These are phyloP conservation scores for Anthoceros angustus DNA, from an alignment of 225 moss, liverwort and hornwort genomes.

Conservation along the genomic window DNA sequence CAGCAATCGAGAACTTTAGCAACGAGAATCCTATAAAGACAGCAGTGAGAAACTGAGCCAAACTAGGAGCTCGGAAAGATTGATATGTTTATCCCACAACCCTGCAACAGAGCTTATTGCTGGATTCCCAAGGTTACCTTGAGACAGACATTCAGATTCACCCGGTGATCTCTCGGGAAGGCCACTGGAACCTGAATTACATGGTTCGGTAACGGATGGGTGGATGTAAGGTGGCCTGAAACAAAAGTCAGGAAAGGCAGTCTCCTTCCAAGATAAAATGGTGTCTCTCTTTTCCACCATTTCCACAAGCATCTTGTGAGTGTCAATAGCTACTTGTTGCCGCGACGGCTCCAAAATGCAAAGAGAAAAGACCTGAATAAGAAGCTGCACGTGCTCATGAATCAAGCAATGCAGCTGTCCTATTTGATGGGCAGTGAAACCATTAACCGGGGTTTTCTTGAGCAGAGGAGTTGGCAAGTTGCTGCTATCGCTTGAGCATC, in stretches of 20 bases:
- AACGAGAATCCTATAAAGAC: too few relatives aligned
- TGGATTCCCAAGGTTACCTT: too few relatives aligned
- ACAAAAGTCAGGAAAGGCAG: slow-evolving; percentile 86
- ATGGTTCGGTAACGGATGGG: slow-evolving; percentile 35
- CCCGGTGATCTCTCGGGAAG: too few relatives aligned
- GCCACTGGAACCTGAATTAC: too few relatives aligned
- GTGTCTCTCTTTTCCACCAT: slow-evolving; percentile 56
- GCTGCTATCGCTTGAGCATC: too few relatives aligned
- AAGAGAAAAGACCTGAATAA: slow-evolving; percentile 63
- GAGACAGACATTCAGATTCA: too few relatives aligned
- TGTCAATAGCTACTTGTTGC: slow-evolving; percentile 47
- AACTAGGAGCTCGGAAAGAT: too few relatives aligned
- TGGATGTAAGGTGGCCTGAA: slow-evolving; percentile 69
- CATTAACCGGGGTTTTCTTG: slow-evolving; percentile 36
- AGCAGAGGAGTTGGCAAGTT: too few relatives aligned
- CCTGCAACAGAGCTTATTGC: too few relatives aligned
- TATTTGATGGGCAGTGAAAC: slow-evolving; percentile 88
- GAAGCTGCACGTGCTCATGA: slow-evolving; percentile 97
- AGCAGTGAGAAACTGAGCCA: too few relatives aligned
- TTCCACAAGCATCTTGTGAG: slow-evolving; percentile 57
- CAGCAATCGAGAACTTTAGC: too few relatives aligned
- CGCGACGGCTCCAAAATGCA: slow-evolving; percentile 53
- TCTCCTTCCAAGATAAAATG: slow-evolving; percentile 66
- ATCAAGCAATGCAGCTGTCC: slow-evolving; percentile 81
- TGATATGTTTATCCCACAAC: too few relatives aligned